Evolutionary conservation across 257 asterid genomes (phyloP), one percentile per base, ranked within the genome.

Genomic region (Sherardia arvensis): DNA sequence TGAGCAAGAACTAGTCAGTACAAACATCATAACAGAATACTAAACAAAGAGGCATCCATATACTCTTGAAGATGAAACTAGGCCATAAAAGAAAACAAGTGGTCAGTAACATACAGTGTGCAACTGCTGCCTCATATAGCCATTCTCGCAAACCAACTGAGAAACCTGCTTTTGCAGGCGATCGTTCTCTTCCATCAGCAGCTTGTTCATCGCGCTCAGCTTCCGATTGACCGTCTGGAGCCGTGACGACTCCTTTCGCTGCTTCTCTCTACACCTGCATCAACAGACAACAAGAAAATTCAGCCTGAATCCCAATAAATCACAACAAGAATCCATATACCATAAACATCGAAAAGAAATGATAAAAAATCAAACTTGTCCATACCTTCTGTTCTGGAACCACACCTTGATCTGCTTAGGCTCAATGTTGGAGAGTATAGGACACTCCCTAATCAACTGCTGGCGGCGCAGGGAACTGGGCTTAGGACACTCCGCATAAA

Each of bases 141-240:
- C 96, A 66, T 90, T 90, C 79, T 90, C 97, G 43, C 87, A 80
- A 3, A 92, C 96, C 22, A 92, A 90, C 76, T 87, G 99, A 0
- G 99, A 89, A 34, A 91, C 96, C 81, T 88, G 98, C 76, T 86
- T 91, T 74, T 91, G 98, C 76, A 91, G 78, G 64, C 98, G 91
- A 74, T 88, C 98, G 62, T 91, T 91, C 81, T 88, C 98, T 74
- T 91, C 98, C 98, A 91, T 91, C 79, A 91, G 69, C 53, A 91
- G 76, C 75, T 91, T 91, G 71, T 91, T 91, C 98, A 91, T 86
- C 0, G 98, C 96, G 54, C 72, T 54, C 75, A 91, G 71, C 80
- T 91, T 91, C 67, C 95, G 73, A 68, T 91, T 91, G 53, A 91
- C 98, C 64, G 92, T 81, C 79, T 91, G 98, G 43, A 91, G 90